Percentiles rank a stretch among this genome's conserved stretches.
Evolutionary conservation across 2,329 filamentous ascomycete species (phyloP).

Genomic region (Cladophialophora psammophila): DNA sequence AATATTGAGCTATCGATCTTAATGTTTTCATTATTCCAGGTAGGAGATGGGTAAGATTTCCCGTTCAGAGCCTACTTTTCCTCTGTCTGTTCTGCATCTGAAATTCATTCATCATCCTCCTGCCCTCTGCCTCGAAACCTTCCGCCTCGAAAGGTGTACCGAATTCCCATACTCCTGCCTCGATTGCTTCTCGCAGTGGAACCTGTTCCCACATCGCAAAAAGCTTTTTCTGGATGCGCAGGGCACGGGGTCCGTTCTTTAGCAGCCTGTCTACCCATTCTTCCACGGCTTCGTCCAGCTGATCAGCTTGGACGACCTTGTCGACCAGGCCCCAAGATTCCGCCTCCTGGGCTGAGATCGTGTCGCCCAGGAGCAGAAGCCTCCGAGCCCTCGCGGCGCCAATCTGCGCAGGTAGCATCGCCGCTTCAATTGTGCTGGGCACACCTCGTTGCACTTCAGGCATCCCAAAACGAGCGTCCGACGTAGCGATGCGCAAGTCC

Average conservation of each 20-base stretch:
- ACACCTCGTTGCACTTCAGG: constrained; percentile 50
- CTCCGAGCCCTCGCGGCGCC: constrained; percentile 49
- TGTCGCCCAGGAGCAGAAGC: constrained; percentile 49
- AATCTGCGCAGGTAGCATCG: constrained; percentile 48
- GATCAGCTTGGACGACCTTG: constrained; percentile 43
- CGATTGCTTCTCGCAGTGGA: constrained; percentile 36
- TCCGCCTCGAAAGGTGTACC: constrained; percentile 28
- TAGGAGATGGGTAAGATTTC: neutral
- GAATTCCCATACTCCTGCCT: constrained; percentile 42
- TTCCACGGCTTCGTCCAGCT: constrained; percentile 45
- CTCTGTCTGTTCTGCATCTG: neutral
- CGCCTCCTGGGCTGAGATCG: constrained; percentile 44
- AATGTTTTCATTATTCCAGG: neutral
- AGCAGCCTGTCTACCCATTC: constrained; percentile 45
- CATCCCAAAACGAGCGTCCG: constrained; percentile 48
- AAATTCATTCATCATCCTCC: constrained; percentile 26
- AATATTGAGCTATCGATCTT: neutral
- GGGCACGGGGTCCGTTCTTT: constrained; percentile 45
- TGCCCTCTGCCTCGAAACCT: constrained; percentile 18
- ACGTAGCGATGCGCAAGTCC: constrained; percentile 48
- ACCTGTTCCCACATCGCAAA: constrained; percentile 33
- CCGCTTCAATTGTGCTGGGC: constrained; percentile 51
- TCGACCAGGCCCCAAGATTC: constrained; percentile 49
- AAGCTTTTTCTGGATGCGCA: constrained; percentile 46
- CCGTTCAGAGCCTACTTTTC: constrained; percentile 15